Conservation (phyloP, 768 basidiomycete species). For the Mycena rebaudengoi region DNA sequence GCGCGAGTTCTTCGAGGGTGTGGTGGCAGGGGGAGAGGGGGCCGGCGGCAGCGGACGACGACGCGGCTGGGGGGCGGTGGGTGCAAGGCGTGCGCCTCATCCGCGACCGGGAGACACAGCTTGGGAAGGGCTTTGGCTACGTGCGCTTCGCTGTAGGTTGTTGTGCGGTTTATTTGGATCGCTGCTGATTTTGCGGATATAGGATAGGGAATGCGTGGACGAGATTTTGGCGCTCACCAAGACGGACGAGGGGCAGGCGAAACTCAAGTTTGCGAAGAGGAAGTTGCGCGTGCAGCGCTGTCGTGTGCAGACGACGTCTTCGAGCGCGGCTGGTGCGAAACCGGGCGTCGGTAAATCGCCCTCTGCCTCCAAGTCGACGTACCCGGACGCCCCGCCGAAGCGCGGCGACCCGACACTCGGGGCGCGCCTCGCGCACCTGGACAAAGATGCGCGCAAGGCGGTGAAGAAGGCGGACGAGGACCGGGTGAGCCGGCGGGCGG, state of each 20-base stretch:
- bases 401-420: slow-evolving; percentile 89
- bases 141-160: slow-evolving; percentile 82
- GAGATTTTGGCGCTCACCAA: slow-evolving; percentile 86
- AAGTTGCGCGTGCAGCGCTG: slow-evolving; percentile 92
- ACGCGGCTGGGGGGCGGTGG: slow-evolving; percentile 55
- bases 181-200: slow-evolving; percentile 1
- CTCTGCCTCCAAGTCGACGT: slow-evolving; percentile 15
- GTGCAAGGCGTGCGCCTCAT: slow-evolving; percentile 89
- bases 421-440: slow-evolving; percentile 75
- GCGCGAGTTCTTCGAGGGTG: slow-evolving; percentile 83
- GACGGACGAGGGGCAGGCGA: slow-evolving; percentile 39
- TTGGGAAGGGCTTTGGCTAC: slow-evolving; percentile 96
- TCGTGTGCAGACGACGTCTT: slow-evolving; percentile 69
- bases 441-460: slow-evolving; percentile 87
- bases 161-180: neutral
- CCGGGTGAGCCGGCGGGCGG: slow-evolving; percentile 82
- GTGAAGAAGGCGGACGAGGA: slow-evolving; percentile 83
- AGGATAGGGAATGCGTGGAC: slow-evolving; percentile 94
- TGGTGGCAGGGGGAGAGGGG: slow-evolving; percentile 79
- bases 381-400: slow-evolving; percentile 46
- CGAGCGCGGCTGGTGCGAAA: slow-evolving; percentile 34
- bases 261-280: slow-evolving; percentile 92
- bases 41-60: slow-evolving; percentile 45
- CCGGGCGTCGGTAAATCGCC: slow-evolving; percentile 29
- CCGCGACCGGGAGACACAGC: slow-evolving; percentile 88